Evolutionary conservation across 2,329 filamentous ascomycete species (phyloP).

Genomic region (Stemphylium lycopersici): DNA sequence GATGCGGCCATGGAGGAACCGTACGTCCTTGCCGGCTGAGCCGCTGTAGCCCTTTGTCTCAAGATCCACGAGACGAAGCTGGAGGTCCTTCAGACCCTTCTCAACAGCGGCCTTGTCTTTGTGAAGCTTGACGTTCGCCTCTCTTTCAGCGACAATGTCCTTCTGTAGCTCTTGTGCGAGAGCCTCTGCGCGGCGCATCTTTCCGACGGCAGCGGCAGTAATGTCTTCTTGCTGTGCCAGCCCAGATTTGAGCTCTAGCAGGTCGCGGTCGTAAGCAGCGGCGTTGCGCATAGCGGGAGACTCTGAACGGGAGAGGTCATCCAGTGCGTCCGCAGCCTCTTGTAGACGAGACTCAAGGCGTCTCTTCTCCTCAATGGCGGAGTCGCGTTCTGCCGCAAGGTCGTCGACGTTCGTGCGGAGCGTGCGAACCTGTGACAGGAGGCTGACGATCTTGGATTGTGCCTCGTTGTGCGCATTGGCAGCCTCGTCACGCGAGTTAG

Average conservation of each 20-base stretch:
- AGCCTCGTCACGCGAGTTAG: constrained; percentile 91
- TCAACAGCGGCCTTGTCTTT: constrained; percentile 90
- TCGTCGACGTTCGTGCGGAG: constrained; percentile 87
- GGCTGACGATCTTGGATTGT: constrained; percentile 87
- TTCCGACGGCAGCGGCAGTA: constrained; percentile 87
- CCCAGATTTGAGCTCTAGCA: constrained; percentile 85
- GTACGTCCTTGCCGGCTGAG: constrained; percentile 90
- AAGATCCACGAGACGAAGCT: constrained; percentile 86
- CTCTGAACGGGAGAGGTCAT: constrained; percentile 84
- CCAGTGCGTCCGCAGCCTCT: constrained; percentile 86
- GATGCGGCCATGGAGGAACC: constrained; percentile 91
- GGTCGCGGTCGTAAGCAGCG: constrained; percentile 84
- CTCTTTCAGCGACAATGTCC: constrained; percentile 85
- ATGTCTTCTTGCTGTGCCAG: constrained; percentile 95
- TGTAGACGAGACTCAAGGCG: constrained; percentile 82
- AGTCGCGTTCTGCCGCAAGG: constrained; percentile 81
- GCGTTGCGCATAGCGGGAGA: constrained; percentile 89
- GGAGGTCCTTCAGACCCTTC: constrained; percentile 87
- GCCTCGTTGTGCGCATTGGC: constrained; percentile 92
- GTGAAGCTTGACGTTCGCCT: constrained; percentile 79
- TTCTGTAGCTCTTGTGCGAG: constrained; percentile 89
- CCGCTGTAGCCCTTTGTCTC: constrained; percentile 94
- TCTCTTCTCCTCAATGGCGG: constrained; percentile 86
- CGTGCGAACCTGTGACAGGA: constrained; percentile 86
- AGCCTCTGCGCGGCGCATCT: constrained; percentile 94